Base-by-base conservation (phyloP, 805 yeast genomes). In the Kluyveromyces lactis region DNA sequence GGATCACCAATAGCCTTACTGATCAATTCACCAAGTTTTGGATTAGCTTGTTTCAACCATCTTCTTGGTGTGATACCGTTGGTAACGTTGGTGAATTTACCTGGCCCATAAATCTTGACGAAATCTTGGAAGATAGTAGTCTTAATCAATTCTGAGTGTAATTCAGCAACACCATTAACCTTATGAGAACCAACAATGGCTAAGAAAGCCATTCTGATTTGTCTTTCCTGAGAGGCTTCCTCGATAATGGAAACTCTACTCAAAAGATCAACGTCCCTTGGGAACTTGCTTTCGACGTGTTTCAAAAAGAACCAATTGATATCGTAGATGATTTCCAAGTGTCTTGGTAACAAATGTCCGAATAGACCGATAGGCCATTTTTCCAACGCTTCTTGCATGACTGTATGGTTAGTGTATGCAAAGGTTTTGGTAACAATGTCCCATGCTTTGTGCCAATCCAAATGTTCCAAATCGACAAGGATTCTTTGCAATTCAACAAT, bases 51-150 rank as follows among this genome's bases (percentile, higher is more conserved):
- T 59, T 78, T 80, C 58, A 87, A 73, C 97, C 97, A 87, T 66
- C 97, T 80, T 72, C 97, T 79, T 51, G 96, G 96, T 2, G 97
- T 87, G 56, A 87, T 79, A 66, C 97, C 97, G 62, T 87, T 87
- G 36, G 97, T 87, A 45, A 87, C 95, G 54, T 87, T 87, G 38
- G 85, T 84, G 64, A 87, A 87, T 64, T 83, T 85, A 46, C 84
- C 85, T 17, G 71, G 55, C 36, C 97, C 97, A 52, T 75, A 87
- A 27, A 87, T 72, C 45, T 72, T 73, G 41, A 87, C 97, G 58
- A 87, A 87, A 63, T 89, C 96, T 60, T 80, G 80, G 67, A 87
- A 87, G 50, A 87, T 84, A 4, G 95, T 86, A 24, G 92, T 84
- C 61, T 75, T 82, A 62, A 87, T 83, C 59, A 87, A 73, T 59